Evolutionary conservation across 495 filamentous ascomycete genomes (phyloP), one percentile per base, ranked within the genome.

Genomic region (Bryoglossum gracile): DNA sequence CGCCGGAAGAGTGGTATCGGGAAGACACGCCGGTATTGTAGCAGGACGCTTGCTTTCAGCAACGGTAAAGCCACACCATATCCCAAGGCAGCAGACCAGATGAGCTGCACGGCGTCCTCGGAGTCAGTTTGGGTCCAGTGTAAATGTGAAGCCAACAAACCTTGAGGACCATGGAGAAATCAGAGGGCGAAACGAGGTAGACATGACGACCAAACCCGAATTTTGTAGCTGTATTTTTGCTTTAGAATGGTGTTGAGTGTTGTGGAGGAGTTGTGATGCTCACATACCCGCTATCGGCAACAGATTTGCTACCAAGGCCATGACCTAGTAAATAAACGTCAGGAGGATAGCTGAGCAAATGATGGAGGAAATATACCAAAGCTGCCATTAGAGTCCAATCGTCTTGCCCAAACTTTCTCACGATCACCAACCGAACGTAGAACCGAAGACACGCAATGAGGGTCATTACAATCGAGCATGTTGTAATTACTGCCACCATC

Each of bases 1-100:
- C 37, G 37, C 37, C 22, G 37, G 37, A 40, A 40, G 37, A 5
- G 18, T 4, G 37, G 5, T 22, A 40, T n/a, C 37, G 37, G 37
- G 37, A 40, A 40, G 37, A 40, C 19, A 18, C 37, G 37, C 22
- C 37, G 37, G 18, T 40, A 40, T 22, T 40, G 37, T 40, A 40
- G 22, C 18, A 40, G 37, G 8, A 40, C 37, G 16, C 14, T 40
- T 11, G 18, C 17, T 40, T 40, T 40, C 37, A 40, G n/a, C 17
- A 40, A 19, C 37, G 18, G 18, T 40, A 40, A 19, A 8, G 37
- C 37, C 22, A 18, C 37, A 19, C 37, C 13, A 11, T 40, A 40
- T 9, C 18, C 37, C 11, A 40, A 40, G 3, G 37, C 5, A 19
- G 37, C 4, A 18, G 4, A 19, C 37, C 37, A 40, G 37, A 40